Evolutionary conservation across 1,284 basidiomycete species (phyloP).

Genomic region (Ganoderma resinaceum): DNA sequence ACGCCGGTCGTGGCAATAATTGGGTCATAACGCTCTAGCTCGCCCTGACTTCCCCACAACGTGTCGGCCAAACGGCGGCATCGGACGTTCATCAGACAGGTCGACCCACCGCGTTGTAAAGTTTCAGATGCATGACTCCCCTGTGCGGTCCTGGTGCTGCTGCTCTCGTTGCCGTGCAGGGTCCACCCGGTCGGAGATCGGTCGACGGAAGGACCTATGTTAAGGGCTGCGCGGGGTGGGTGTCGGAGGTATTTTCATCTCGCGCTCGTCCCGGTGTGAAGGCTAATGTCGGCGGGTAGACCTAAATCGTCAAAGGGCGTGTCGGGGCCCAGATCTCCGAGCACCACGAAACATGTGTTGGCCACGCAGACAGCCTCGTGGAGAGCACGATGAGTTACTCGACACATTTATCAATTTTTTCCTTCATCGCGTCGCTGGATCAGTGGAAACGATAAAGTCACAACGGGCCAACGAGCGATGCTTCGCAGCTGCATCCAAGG

Average conservation of each 20-base stretch:
- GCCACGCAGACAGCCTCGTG: constrained; percentile 38
- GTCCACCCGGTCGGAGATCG: constrained; percentile 9
- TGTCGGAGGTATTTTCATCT: constrained; percentile 29
- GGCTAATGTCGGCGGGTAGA: constrained; percentile 29
- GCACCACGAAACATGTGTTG: constrained; percentile 34
- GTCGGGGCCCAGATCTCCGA: constrained; percentile 34
- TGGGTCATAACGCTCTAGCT: constrained; percentile 12
- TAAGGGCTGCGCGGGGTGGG: constrained; percentile 19
- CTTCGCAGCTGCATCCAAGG: constrained; percentile 26
- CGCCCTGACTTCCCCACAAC: constrained; percentile 12
- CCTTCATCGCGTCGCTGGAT: constrained; percentile 23
- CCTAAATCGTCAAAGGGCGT: constrained; percentile 29
- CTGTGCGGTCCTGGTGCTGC: constrained; percentile 21
- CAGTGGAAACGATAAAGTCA: constrained; percentile 29
- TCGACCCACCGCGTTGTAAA: constrained; percentile 15
- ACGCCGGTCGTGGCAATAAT: constrained; percentile 27
- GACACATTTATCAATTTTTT: constrained; percentile 30
- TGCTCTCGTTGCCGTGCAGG: constrained; percentile 14
- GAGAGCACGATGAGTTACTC: constrained; percentile 34
- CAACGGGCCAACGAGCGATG: constrained; percentile 25
- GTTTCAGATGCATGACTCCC: constrained; percentile 31
- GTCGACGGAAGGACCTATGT: constrained; percentile 27
- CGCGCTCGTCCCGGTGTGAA: constrained; percentile 26
- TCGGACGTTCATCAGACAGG: constrained; percentile 18
- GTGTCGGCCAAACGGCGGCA: constrained; percentile 16